Conservation (phyloP, 495 filamentous ascomycete genomes). For the Penicillium pulvis region DNA sequence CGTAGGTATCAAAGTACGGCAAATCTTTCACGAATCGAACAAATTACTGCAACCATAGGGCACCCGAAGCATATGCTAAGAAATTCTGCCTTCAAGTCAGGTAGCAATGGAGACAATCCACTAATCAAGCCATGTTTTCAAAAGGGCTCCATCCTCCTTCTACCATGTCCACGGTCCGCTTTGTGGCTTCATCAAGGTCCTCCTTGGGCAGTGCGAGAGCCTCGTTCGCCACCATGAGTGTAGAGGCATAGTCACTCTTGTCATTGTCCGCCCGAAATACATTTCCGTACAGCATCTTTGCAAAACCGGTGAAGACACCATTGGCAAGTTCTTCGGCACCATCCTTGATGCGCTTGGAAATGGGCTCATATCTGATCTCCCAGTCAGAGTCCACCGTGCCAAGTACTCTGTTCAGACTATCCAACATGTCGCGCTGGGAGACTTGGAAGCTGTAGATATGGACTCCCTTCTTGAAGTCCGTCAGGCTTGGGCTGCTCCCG, state of each 20-base stretch:
- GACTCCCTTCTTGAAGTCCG: slow-evolving; percentile 33
- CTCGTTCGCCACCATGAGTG: slow-evolving; percentile 42
- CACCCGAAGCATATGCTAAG: too few species aligned
- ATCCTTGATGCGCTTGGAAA: slow-evolving; percentile 44
- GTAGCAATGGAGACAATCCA: not conserved
- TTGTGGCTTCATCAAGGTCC: slow-evolving; percentile 55
- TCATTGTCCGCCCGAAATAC: slow-evolving; percentile 48
- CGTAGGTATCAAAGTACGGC: too few species aligned
- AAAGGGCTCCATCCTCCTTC: slow-evolving; percentile 23
- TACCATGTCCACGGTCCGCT: slow-evolving; percentile 21
- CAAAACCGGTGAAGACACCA: slow-evolving; percentile 35
- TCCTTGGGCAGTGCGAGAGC: slow-evolving; percentile 57
- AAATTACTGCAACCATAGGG: too few species aligned
- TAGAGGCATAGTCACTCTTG: slow-evolving; percentile 42
- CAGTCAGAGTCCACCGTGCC: slow-evolving; percentile 53
- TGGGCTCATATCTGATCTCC: slow-evolving; percentile 49
- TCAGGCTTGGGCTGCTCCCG: slow-evolving; percentile 23
- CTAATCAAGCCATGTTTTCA: not conserved
- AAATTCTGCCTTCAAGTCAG: too few species aligned
- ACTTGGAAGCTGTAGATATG: slow-evolving; percentile 50
- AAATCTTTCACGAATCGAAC: too few species aligned
- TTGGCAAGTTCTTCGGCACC: slow-evolving; percentile 42
- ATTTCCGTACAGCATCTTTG: slow-evolving; percentile 48
- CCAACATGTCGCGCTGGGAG: slow-evolving; percentile 56
- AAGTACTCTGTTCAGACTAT: slow-evolving; percentile 54